phyloP scores from a whole-genome alignment of 805 yeast genomes.

The Myxozyma monticola region DNA sequence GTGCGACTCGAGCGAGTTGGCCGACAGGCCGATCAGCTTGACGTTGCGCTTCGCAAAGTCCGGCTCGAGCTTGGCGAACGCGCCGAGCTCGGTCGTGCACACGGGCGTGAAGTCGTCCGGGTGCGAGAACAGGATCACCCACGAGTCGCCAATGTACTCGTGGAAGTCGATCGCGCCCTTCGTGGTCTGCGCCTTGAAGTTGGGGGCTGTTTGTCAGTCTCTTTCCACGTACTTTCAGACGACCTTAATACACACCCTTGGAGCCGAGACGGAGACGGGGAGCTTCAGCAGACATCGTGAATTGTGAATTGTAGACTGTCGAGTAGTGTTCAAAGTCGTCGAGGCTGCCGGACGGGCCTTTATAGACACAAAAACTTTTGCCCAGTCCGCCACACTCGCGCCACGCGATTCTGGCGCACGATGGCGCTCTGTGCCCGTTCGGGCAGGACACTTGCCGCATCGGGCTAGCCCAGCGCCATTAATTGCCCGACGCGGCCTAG shows the following conservation, averaged over 20 bases:
- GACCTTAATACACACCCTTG: constrained; percentile 5
- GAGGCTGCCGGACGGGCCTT: no score
- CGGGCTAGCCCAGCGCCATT: no score
- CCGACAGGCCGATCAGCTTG: constrained; percentile 86
- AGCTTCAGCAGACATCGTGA: constrained; percentile 21
- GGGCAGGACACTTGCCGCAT: no score
- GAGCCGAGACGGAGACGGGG: constrained; percentile 31
- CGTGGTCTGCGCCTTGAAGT: constrained; percentile 81
- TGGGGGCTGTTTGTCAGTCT: constrained; percentile 59
- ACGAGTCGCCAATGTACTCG: constrained; percentile 77
- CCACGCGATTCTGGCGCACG: neutral
- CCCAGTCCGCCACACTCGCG: neutral
- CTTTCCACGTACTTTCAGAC: no score
- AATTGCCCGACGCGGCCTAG: constrained; percentile 14
- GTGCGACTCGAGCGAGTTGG: constrained; percentile 79
- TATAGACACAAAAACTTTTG: neutral
- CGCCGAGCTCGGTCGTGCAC: constrained; percentile 94
- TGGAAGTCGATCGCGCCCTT: constrained; percentile 83
- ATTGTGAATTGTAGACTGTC: neutral
- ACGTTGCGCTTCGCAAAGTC: constrained; percentile 83
- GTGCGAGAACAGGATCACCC: constrained; percentile 89
- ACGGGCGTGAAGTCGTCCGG: constrained; percentile 98
- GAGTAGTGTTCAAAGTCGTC: neutral
- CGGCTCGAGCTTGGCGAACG: constrained; percentile 83
- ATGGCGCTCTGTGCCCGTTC: constrained; percentile 9